These are phyloP conservation scores for Coprinopsis cinerea DNA, from an alignment of 768 basidiomycete species.

Conservation along the genomic window DNA sequence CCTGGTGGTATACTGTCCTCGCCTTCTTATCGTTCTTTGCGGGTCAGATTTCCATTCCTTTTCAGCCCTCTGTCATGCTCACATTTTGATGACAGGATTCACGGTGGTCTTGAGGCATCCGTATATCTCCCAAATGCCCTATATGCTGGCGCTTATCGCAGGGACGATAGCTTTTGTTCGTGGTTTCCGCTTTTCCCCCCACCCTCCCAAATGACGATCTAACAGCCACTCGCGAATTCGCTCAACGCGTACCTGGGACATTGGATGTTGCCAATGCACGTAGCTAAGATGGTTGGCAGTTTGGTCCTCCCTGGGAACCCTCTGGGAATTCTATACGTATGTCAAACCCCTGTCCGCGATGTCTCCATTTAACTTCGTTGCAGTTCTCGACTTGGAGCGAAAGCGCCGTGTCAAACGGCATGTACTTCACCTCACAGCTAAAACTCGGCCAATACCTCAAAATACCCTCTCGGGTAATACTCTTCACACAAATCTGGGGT, in stretches of 20 bases:
- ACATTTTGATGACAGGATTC: slow-evolving; percentile 30
- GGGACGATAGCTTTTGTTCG: background rate
- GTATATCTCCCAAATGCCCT: background rate
- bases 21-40: slow-evolving; percentile 48
- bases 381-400: slow-evolving; percentile 69
- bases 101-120: slow-evolving; percentile 48
- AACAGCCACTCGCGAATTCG: slow-evolving; percentile 3
- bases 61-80: background rate
- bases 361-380: background rate
- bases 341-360: slow-evolving; percentile 9
- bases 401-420: slow-evolving; percentile 50
- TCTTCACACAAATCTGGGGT: slow-evolving; percentile 61
- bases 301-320: slow-evolving; percentile 57
- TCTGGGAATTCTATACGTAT: slow-evolving; percentile 63
- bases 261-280: slow-evolving; percentile 1
- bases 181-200: background rate
- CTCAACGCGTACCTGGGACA: slow-evolving; percentile 3
- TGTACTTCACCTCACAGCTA: slow-evolving; percentile 49
- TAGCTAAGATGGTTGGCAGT: slow-evolving; percentile 64
- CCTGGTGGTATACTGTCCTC: slow-evolving; percentile 54
- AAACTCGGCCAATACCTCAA: slow-evolving; percentile 72
- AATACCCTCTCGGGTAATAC: slow-evolving; percentile 62
- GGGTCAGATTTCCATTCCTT: no score
- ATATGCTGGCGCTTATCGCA: background rate
- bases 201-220: background rate